Evolutionary conservation across 306 rosid species (phyloP), one percentile per base, ranked within the genome.

Genomic region (Vigna trinervia): DNA sequence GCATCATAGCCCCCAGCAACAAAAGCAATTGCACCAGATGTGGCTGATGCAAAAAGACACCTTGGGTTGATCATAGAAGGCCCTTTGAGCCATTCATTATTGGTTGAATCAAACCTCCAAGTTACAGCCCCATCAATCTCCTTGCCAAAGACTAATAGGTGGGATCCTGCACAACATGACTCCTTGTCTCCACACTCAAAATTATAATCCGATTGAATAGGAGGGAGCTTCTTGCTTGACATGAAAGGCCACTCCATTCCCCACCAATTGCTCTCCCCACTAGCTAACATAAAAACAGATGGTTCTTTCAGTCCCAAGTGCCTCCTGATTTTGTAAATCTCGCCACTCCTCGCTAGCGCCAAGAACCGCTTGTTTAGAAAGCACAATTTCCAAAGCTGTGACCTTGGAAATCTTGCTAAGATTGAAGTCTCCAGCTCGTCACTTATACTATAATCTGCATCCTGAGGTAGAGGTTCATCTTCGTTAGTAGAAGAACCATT

Each of bases 381-480:
- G 34, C 82, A 68, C 14, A 92, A 48, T 68, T 87, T 92, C 86
- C 89, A 85, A 79, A 88, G 88, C 71, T 85, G 90, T 22, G 91
- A 87, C 85, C 92, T 86, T 1, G 97, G 92, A 41, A 92, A 80
- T 58, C 97, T 76, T 4, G 93, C 96, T 73, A 92, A 74, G 79
- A 94, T 88, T 43, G 82, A 56, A 4, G 87, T 88, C 85, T 94
- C 94, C 51, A 90, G 59, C 80, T 94, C 97, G 5, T 90, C 93
- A 34, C 83, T 86, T 64, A 94, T 91, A 69, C 83, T 20, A 80
- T 88, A 88, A 90, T 94, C 97, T 90, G 92, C 95, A 90, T 94
- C 98, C 97, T 90, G 91, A 58, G 96, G 89, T 87, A 61, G 6
- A 76, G 81, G 78, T 61, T 81, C 71, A 41, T 66, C 81, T 5